Evolutionary conservation across 305 asterid genomes (phyloP), one percentile per base, ranked within the genome.

Genomic region (Rubia tinctorum): DNA sequence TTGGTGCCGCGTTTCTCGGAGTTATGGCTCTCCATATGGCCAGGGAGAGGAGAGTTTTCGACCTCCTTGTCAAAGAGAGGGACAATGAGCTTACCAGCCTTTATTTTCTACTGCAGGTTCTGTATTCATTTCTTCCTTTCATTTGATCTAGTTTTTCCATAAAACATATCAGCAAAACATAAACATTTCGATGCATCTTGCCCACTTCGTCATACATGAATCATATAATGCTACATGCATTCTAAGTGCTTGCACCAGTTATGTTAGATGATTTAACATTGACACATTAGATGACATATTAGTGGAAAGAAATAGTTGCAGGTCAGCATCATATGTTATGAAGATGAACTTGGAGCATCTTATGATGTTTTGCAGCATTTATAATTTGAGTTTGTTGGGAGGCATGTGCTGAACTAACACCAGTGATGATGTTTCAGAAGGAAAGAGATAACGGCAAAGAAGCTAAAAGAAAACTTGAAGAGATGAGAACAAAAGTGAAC

Each of bases 101-200:
- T 68, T 87, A 85, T 51, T 80, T 79, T 66, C 91, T 86, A 60
- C 63, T 91, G 80, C 96, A 87, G 97, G 97, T 85, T 1, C 27
- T 4, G 49, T 15, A 42, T 63, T 65, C 20, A 53, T 22, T 5
- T 18, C 18, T 45, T 53, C 42, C 30, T 40, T 17, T 17, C 51
- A n/a, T 37, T 70, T n/a, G 10, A 7, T 20, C 17, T 23, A 17
- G 59, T 53, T 18, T 53, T 53, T 53, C 23, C 59, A 53, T 53
- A 17, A 1, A 7, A 49, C 15, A 49, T 14, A 49, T 4, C 20
- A 49, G 59, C 59, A 53, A 53, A 53, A 1, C 23, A 18, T 17
- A 51, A 17, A 12, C 22, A 51, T 51, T 12, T 30, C 3, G 2
- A 30, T 30, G 34, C 34, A 30, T 30, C 34, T 30, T 30, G 34